Evolutionary conservation across 2,329 filamentous ascomycete species (phyloP), one percentile per base, ranked within the genome.

Genomic region (Aspergillus chevalieri): DNA sequence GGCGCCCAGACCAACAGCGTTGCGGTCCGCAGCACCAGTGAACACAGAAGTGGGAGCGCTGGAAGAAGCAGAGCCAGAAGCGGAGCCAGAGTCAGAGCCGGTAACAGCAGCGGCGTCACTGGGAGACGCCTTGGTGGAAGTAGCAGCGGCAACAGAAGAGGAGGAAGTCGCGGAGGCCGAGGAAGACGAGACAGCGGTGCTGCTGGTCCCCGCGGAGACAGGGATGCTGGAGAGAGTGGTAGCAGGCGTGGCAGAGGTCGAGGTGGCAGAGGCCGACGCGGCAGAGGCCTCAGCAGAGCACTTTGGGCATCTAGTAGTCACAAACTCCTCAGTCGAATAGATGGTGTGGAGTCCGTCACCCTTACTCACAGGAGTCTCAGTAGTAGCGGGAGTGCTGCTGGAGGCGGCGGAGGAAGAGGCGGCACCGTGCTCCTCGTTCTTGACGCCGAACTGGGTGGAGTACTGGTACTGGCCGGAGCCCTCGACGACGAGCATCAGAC

Each of bases 401-500:
- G 56, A 26, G 24, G 54, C 46, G 21, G 55, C 46, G 51, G 51
- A 44, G 24, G 47, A 38, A 30, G 49, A 15, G 14, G 48, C 44
- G 21, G 21, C 21, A 22, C 46, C 46, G 39, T 52, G 51, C 28
- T 52, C 47, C 41, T 61, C 48, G 57, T 67, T 67, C 48, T 62
- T 49, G 70, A 85, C 74, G 59, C 81, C 81, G 71, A 84, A 84
- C 66, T 84, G 80, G 51, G 78, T 79, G 41, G 76, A 78, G 69
- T 76, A 82, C 65, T 84, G 81, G 75, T 80, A 84, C 62, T 78
- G 68, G 63, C 81, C 79, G 54, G 73, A 79, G 45, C 72, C 71
- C 61, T 83, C 78, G 56, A 78, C 79, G 57, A 84, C 79, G 59
- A 85, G 67, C 64, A 83, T 74, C 62, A 85, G 71, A 53, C 81